These are phyloP conservation scores for Rhipidocladum racemiflorum DNA, from an alignment of 176 grass and related monocot genomes.

Conservation along the genomic window DNA sequence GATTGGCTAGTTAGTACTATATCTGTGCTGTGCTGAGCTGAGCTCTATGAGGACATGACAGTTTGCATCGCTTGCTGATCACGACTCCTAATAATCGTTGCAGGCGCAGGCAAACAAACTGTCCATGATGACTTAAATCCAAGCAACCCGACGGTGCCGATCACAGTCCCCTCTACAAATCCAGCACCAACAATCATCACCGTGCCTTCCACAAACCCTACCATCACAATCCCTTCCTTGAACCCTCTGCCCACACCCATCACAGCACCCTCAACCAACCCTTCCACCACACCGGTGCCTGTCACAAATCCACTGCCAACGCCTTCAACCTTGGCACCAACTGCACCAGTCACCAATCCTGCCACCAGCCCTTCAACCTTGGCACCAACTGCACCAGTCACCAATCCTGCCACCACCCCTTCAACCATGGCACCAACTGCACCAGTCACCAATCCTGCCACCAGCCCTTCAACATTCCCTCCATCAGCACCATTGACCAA, in stretches of 20 bases:
- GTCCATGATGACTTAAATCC: conserved; percentile 34
- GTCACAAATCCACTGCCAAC: conserved; percentile 47
- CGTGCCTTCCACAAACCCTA: conserved; percentile 55
- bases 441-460: conserved; percentile 49
- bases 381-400: conserved; percentile 34
- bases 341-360: conserved; percentile 49
- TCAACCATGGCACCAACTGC: conserved; percentile 20
- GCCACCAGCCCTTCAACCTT: conserved; percentile 35
- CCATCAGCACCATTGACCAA: conserved; percentile 42
- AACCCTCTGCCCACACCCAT: conserved; percentile 65
- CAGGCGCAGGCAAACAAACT: conserved; percentile 25
- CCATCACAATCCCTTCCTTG: conserved; percentile 63
- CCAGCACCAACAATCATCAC: conserved; percentile 47
- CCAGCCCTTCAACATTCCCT: conserved; percentile 40
- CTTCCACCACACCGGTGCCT: conserved; percentile 18
- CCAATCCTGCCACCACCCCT: conserved; percentile 48
- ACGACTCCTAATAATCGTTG: neutral
- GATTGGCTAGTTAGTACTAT: neutral
- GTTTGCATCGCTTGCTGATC: neutral
- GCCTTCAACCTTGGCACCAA: conserved; percentile 37
- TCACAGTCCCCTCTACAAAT: conserved; percentile 50
- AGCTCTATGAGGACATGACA: neutral
- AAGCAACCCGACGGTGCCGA: conserved; percentile 32
- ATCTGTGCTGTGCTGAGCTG: neutral
- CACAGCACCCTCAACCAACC: conserved; percentile 38